Evolutionary conservation across 2,329 filamentous ascomycete species (phyloP).

Genomic region (Scedosporium aurantiacum): DNA sequence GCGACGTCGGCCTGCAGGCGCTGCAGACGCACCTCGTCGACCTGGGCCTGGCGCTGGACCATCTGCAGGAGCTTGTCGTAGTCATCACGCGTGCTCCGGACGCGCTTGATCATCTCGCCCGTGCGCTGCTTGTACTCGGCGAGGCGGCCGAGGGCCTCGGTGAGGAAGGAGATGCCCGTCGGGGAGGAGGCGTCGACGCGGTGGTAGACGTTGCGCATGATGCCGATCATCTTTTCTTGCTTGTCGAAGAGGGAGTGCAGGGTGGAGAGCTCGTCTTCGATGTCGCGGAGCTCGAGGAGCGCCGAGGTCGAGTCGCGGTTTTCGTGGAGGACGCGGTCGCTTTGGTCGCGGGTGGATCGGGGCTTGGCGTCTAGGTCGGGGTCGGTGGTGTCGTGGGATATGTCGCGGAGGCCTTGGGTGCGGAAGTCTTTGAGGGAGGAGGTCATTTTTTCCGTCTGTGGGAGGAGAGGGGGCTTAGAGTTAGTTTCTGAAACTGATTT

Average conservation of each 20-base stretch:
- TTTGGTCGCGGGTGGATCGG: conserved; percentile 25
- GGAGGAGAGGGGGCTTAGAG: not conserved
- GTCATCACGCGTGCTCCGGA: conserved; percentile 46
- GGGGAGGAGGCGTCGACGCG: conserved; percentile 30
- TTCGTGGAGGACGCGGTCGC: conserved; percentile 38
- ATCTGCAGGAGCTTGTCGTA: conserved; percentile 57
- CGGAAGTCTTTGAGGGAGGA: conserved; percentile 51
- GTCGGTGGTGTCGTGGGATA: conserved; percentile 26
- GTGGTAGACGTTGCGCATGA: conserved; percentile 33
- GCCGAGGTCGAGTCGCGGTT: conserved; percentile 54
- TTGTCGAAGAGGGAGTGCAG: conserved; percentile 46
- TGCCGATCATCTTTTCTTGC: conserved; percentile 38
- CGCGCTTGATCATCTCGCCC: conserved; percentile 46
- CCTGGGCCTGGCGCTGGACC: conserved; percentile 55
- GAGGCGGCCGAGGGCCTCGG: conserved; percentile 39
- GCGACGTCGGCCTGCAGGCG: conserved; percentile 52
- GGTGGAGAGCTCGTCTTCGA: conserved; percentile 52
- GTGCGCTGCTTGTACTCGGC: conserved; percentile 44
- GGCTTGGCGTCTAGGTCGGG: conserved; percentile 27
- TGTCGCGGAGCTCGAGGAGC: conserved; percentile 49
- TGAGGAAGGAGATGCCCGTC: conserved; percentile 31
- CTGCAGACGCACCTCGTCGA: conserved; percentile 53
- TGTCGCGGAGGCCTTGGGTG: conserved; percentile 41
- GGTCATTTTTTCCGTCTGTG: conserved; percentile 50
- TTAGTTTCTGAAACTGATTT: not conserved